These are phyloP conservation scores for Orychophragmus violaceus DNA, from an alignment of 345 rosid species.

Conservation along the genomic window DNA sequence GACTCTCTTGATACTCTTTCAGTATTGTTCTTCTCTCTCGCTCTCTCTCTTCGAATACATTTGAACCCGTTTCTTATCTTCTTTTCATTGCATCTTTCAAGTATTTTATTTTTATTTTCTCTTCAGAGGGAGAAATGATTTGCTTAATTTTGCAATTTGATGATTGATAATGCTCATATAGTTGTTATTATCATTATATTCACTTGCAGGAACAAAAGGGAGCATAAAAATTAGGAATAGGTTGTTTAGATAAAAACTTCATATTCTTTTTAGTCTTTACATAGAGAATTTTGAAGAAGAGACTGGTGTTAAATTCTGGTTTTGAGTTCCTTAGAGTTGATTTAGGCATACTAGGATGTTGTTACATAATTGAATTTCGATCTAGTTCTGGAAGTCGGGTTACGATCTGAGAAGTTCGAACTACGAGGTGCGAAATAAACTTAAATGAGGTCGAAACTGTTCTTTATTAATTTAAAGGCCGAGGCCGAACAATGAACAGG, in stretches of 20 bases:
- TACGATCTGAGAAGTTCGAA: no score
- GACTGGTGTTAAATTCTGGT: neutral
- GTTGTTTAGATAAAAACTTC: neutral
- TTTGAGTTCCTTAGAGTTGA: no score
- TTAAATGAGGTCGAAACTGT: no score
- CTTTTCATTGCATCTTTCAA: neutral
- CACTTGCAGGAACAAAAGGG: conserved; percentile 1
- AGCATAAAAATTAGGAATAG: neutral
- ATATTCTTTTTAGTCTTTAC: neutral
- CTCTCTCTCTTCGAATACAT: neutral
- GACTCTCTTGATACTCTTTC: neutral
- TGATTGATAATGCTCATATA: neutral
- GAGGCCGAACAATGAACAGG: no score
- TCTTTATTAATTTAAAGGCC: no score
- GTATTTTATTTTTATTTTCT: neutral
- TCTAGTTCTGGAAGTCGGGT: no score
- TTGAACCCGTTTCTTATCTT: neutral
- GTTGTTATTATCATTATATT: neutral
- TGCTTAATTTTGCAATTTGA: conserved; percentile 2
- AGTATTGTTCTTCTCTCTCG: neutral
- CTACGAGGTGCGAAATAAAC: no score
- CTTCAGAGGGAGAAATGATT: neutral
- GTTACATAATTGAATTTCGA: no score
- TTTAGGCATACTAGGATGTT: no score
- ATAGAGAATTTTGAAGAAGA: neutral